A percentile compares a stretch with the other conserved stretches of the same genome.
Evolutionary conservation across 1,284 basidiomycete species (phyloP).

Genomic region (Rhodotorula sp.): DNA sequence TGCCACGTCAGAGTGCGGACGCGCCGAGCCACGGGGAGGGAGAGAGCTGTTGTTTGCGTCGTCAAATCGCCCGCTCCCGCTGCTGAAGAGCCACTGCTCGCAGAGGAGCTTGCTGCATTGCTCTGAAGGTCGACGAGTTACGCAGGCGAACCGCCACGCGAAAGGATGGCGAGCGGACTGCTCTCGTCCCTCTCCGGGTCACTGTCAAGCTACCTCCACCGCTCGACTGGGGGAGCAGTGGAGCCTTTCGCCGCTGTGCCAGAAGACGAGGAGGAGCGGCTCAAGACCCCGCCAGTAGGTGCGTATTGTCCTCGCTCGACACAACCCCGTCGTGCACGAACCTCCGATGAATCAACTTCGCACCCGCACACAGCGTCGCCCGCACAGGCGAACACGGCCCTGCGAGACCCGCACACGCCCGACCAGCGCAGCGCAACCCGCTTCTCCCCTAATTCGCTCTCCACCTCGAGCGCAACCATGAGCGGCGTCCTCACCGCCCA

Average conservation of each 20-base stretch:
- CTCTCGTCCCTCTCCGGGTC: background rate
- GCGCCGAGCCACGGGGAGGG: no score
- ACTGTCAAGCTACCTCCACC: background rate
- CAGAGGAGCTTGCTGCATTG: no score
- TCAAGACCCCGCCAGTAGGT: background rate
- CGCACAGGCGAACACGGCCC: background rate
- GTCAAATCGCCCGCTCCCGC: no score
- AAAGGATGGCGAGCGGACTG: background rate
- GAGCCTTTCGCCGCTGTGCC: background rate
- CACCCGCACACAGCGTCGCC: background rate
- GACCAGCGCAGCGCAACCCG: background rate
- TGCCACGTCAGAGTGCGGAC: no score
- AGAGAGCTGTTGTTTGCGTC: no score
- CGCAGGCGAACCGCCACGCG: background rate
- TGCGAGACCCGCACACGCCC: conserved; percentile 5
- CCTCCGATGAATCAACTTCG: background rate
- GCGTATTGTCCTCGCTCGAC: background rate
- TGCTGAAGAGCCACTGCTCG: no score
- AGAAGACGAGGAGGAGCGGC: background rate
- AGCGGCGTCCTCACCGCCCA: conserved; percentile 28
- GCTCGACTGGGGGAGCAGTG: background rate
- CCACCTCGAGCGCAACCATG: conserved; percentile 26
- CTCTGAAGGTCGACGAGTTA: background rate
- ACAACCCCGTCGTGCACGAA: background rate
- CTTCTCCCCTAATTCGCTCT: conserved; percentile 22